Conservation (phyloP, 305 asterid genomes). For the Fraxinus floribunda region DNA sequence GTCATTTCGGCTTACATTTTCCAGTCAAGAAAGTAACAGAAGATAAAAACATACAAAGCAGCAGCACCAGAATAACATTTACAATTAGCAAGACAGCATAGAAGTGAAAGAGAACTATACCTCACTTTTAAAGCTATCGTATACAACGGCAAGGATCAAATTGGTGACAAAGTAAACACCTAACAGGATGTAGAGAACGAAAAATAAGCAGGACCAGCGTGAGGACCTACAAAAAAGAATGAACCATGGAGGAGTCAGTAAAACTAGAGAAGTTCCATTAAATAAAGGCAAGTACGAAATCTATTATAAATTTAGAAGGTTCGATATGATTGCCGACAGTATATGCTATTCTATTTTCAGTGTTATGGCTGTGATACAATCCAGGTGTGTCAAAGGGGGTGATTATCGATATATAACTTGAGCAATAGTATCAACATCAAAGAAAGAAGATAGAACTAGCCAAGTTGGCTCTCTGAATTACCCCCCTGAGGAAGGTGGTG, state of each 20-base stretch:
- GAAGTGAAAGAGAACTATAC: constrained; percentile 38
- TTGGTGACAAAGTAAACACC: constrained; percentile 98
- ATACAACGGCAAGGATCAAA: constrained; percentile 96
- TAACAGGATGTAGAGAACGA: constrained; percentile 77
- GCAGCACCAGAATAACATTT: not conserved
- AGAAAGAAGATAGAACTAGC: not conserved
- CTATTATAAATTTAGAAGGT: constrained; percentile 1
- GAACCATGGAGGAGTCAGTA: constrained; percentile 21
- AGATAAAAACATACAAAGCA: not conserved
- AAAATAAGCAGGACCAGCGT: constrained; percentile 78
- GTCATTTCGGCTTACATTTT: constrained; percentile 8
- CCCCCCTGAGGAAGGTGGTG: not conserved
- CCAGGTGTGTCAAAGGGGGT: not conserved
- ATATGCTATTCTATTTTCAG: not conserved
- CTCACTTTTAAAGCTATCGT: constrained; percentile 93
- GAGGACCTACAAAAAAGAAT: constrained; percentile 65
- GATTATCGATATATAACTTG: not conserved
- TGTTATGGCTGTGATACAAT: not conserved
- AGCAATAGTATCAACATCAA: not conserved
- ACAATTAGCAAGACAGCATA: not conserved
- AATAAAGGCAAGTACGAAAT: not conserved
- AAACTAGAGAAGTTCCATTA: constrained; percentile 1
- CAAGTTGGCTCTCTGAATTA: not conserved
- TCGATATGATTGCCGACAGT: constrained; percentile 9
- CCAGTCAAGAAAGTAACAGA: not conserved